Base-by-base conservation (phyloP, 305 asterid species). In the Plantago rigida region DNA sequence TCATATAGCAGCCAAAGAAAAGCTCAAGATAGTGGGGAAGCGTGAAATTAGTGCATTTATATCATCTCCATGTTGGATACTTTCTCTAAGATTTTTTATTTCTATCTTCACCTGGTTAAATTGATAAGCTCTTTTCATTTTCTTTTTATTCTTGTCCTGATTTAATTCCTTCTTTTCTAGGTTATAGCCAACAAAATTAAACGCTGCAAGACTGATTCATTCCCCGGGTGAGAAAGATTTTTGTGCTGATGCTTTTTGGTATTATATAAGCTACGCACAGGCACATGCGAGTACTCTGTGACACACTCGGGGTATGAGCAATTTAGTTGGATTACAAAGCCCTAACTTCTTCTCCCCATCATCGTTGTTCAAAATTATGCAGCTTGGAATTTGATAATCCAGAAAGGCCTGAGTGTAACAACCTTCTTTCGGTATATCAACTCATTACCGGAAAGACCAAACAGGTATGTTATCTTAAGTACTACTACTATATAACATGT, bases 161-260 rank as follows among this genome's bases (percentile, higher is more conserved):
- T 60, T 69, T 58, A 41, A 62, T 62, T 77, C 11, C 34, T 53
- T 46, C 51, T 44, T 68, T 69, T 75, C 75, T 75, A 92, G 99
- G 90, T 68, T 10, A 82, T 86, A 69, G 79, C 82, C 70, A 92
- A 82, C 79, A 92, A 92, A 71, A 85, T 89, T 67, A 89, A 89
- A 65, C 96, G 97, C 63, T 92, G 97, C 94, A 92, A 92, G 87
- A 92, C 97, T 17, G 99, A 92, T 64, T 78, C 97, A 22, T 82
- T 89, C 75, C 64, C 87, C 2, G 87, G 97, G 99, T 89, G 64
- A 71, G 81, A 75, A 60, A 44, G 7, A 31, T 31, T 31, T 3
- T 22, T 22, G 26, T 22, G 26, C 1, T 22, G 26, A 22, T 22
- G 26, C 26, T 22, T 22, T 22, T 22, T 22, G 26, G 26, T 22